A percentile compares a stretch with the other conserved stretches of the same genome.
phyloP scores from a whole-genome alignment of 140 eudicot species.

The Senecio squalidus region DNA sequence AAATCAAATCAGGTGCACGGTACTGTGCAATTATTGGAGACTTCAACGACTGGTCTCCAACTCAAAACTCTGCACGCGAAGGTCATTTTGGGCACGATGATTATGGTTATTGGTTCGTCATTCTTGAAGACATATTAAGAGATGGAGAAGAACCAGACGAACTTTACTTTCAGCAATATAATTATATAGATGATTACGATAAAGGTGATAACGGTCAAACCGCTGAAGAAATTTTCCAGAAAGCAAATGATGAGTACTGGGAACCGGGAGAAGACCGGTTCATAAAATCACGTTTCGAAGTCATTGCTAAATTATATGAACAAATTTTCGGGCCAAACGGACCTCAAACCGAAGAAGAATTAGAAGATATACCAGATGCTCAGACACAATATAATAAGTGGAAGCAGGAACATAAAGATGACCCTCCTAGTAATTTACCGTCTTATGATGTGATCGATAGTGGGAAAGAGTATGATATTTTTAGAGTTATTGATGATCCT shows the following conservation, averaged over 20 bases:
- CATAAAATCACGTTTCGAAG: conserved; percentile 59
- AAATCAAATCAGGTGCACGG: conserved; percentile 72
- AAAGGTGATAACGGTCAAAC: conserved; percentile 82
- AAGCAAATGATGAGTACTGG: conserved; percentile 98
- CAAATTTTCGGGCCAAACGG: conserved; percentile 96
- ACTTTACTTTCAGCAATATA: conserved; percentile 82
- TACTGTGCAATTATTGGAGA: conserved; percentile 93
- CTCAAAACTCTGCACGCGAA: conserved; percentile 80
- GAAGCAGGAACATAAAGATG: conserved; percentile 86
- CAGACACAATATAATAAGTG: conserved; percentile 63
- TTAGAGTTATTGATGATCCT: conserved; percentile 66
- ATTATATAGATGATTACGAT: conserved; percentile 74
- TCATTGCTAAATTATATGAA: conserved; percentile 70
- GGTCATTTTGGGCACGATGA: conserved; percentile 95
- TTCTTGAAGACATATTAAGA: conserved; percentile 82
- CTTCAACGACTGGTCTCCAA: conserved; percentile 93
- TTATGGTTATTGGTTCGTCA: conserved; percentile 92
- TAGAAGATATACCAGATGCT: conserved; percentile 85
- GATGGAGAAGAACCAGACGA: conserved; percentile 94
- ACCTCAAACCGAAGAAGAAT: conserved; percentile 89
- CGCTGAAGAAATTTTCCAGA: conserved; percentile 61
- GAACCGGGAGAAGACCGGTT: conserved; percentile 94
- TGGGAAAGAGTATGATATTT: conserved; percentile 69
- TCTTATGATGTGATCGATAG: conserved; percentile 73
- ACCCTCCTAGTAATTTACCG: conserved; percentile 64